Percentiles rank a stretch among this genome's conserved stretches.
Evolutionary conservation across 129 eudicot species (phyloP).

Genomic region (Chrysanthemum makinoi): DNA sequence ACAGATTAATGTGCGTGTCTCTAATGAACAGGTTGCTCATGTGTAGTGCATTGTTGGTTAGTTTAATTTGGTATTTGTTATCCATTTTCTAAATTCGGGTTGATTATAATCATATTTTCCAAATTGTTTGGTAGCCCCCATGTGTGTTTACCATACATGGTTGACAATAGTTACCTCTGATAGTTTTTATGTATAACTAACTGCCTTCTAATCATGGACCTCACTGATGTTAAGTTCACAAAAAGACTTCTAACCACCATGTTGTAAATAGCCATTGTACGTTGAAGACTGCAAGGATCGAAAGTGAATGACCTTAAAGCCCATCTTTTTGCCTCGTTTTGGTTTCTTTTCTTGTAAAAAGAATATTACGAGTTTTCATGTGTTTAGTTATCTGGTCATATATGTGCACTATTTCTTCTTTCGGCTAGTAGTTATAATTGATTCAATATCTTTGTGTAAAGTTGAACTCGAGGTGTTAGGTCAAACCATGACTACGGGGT

Average conservation of each 20-base stretch:
- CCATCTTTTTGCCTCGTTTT: no score
- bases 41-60: conserved; percentile 36
- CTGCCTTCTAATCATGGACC: background rate
- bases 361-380: no score
- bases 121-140: background rate
- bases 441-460: no score
- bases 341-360: no score
- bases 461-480: no score
- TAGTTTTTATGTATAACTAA: background rate
- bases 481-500: no score
- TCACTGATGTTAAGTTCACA: background rate
- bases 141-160: background rate
- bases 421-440: no score
- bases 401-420: no score
- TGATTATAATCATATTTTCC: background rate
- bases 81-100: conserved; percentile 5
- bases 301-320: background rate
- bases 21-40: conserved; percentile 37
- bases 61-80: conserved; percentile 19
- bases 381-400: no score
- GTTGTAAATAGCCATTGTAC: conserved; percentile 16
- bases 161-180: background rate
- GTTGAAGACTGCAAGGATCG: background rate
- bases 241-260: conserved; percentile 2
- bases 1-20: conserved; percentile 23